Evolutionary conservation across 805 yeast species (phyloP).

Genomic region (Nakazawaea holstii): DNA sequence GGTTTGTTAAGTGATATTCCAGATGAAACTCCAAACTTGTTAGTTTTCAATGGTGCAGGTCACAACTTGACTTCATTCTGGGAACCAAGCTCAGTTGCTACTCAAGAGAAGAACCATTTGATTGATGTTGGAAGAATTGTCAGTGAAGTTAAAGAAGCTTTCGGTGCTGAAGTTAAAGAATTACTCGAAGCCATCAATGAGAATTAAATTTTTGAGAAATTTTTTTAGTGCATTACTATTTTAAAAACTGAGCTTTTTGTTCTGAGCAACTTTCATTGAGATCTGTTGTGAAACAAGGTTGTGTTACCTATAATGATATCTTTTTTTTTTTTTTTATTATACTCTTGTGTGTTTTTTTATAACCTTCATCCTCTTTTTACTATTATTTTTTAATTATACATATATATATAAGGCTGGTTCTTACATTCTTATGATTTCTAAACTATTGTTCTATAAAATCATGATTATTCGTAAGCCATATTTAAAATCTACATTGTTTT

Average conservation of each 20-base stretch:
- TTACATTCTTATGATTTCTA: neutral
- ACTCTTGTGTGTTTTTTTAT: too few species aligned
- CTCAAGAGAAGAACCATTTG: conserved; percentile 20
- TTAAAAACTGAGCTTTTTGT: neutral
- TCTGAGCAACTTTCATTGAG: neutral
- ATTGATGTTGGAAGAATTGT: conserved; percentile 9
- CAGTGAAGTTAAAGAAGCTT: conserved; percentile 3
- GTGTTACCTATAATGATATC: neutral
- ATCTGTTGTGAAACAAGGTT: neutral
- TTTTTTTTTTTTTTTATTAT: neutral
- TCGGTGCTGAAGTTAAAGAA: conserved; percentile 4
- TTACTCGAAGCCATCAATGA: conserved; percentile 1
- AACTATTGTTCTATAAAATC: neutral
- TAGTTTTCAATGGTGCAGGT: conserved; percentile 82
- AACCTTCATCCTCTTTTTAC: neutral
- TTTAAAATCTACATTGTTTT: too few species aligned
- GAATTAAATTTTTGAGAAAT: too few species aligned
- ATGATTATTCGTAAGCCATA: too few species aligned
- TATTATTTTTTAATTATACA: neutral
- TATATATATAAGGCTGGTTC: conserved; percentile 8
- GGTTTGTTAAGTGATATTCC: conserved; percentile 57
- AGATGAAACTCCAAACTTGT: conserved; percentile 67
- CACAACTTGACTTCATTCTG: conserved; percentile 63
- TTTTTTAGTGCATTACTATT: too few species aligned
- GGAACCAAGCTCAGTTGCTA: conserved; percentile 22